phyloP scores from a whole-genome alignment of 306 rosid species.

The Neltuma alba region DNA sequence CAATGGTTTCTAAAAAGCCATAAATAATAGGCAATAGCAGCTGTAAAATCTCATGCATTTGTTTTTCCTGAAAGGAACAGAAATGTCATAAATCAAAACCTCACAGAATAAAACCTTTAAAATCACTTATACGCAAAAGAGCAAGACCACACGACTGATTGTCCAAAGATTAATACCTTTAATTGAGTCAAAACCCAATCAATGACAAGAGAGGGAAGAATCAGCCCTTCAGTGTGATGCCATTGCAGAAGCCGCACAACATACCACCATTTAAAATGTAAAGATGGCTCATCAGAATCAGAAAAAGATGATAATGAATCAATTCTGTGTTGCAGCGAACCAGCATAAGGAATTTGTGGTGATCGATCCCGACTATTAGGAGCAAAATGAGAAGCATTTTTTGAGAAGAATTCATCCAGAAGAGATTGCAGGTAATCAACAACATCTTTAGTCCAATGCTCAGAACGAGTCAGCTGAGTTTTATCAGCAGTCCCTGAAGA shows the following conservation, averaged over 20 bases:
- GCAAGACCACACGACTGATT: neutral
- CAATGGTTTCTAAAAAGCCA: constrained; percentile 78
- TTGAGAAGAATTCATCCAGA: constrained; percentile 75
- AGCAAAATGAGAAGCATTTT: constrained; percentile 57
- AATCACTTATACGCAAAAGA: constrained; percentile 16
- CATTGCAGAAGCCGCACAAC: constrained; percentile 87
- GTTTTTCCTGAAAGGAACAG: constrained; percentile 69
- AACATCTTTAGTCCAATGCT: constrained; percentile 89
- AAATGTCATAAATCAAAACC: constrained; percentile 38
- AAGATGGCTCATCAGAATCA: constrained; percentile 78
- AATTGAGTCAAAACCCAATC: constrained; percentile 90
- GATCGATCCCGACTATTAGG: constrained; percentile 66
- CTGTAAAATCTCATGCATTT: constrained; percentile 80
- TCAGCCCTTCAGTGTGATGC: constrained; percentile 91
- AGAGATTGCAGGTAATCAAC: constrained; percentile 83
- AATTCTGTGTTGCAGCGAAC: constrained; percentile 55
- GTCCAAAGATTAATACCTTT: constrained; percentile 52
- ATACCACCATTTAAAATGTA: constrained; percentile 93
- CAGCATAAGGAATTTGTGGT: constrained; percentile 60
- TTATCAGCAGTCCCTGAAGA: constrained; percentile 73
- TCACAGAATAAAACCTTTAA: constrained; percentile 13
- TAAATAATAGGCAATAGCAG: constrained; percentile 85
- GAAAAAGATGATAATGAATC: constrained; percentile 51
- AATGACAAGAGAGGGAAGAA: constrained; percentile 79
- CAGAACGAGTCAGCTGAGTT: constrained; percentile 74